Evolutionary conservation across 768 basidiomycete genomes (phyloP).

Genomic region (Leccinum barrowsii): DNA sequence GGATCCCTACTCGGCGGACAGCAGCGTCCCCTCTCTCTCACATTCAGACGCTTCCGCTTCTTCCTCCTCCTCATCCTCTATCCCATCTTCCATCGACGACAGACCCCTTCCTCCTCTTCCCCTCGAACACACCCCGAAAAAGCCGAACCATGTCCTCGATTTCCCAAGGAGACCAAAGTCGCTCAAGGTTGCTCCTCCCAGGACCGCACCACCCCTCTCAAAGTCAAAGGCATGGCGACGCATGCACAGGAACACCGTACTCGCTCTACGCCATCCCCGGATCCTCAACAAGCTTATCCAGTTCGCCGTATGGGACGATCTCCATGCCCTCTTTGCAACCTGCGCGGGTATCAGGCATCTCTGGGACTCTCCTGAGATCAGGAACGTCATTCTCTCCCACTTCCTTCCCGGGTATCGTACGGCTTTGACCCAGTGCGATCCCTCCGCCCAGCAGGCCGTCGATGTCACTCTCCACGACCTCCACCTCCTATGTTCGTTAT

Average conservation of each 20-base stretch:
- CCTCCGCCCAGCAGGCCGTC: slow-evolving; percentile 42
- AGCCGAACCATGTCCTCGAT: background rate
- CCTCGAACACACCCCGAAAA: background rate
- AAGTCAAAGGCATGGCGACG: slow-evolving; percentile 25
- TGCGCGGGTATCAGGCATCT: slow-evolving; percentile 34
- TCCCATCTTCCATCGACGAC: slow-evolving; percentile 16
- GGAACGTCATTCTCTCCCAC: slow-evolving; percentile 39
- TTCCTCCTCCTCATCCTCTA: slow-evolving; percentile 3
- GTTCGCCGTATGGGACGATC: slow-evolving; percentile 36
- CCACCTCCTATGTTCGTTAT: slow-evolving; percentile 58
- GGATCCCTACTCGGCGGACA: slow-evolving; percentile 21
- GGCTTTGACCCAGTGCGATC: slow-evolving; percentile 41
- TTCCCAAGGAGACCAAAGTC: background rate
- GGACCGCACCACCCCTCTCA: background rate
- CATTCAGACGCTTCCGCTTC: slow-evolving; percentile 25
- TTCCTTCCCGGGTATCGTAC: slow-evolving; percentile 58
- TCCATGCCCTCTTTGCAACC: slow-evolving; percentile 37
- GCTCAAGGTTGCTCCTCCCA: slow-evolving; percentile 4
- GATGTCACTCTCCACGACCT: slow-evolving; percentile 56
- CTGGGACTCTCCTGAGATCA: slow-evolving; percentile 31
- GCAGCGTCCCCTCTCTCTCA: slow-evolving; percentile 28
- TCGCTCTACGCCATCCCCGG: slow-evolving; percentile 32
- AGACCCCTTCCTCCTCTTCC: slow-evolving; percentile 23
- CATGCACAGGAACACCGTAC: slow-evolving; percentile 25
- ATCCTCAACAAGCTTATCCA: slow-evolving; percentile 34